Base-by-base conservation (phyloP, 1,284 basidiomycete genomes). In the Dichomitus squalens region DNA sequence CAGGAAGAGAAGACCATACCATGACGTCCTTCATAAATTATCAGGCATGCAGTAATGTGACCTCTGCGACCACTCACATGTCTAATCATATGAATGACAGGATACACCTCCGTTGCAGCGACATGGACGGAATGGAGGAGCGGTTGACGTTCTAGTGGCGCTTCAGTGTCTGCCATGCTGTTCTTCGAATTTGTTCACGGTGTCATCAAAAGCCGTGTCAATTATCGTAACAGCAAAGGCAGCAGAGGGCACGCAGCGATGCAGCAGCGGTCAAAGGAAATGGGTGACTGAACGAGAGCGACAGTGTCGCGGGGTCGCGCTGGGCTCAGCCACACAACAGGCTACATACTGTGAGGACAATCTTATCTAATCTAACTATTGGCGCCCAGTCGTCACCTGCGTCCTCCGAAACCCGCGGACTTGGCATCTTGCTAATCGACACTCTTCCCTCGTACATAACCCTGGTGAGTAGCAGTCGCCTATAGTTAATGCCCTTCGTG, bases 71-170 rank as follows among this genome's bases (percentile, higher is more conserved):
- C 11, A 71, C 79, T 53, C 55, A 88, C 87, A 52, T 75, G 69
- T 73, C 84, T 76, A 60, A 90, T 84, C 75, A 85, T 81, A 58
- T 88, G 87, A 51, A 91, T 87, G 49, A 87, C 74, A n/a, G 89
- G 88, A 67, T 88, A 92, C 1, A 92, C 87, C 21, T 80, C 75
- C 0, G 82, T 85, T 18, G 72, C 65, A 29, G 84, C 82, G 40
- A 84, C 72, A 56, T 78, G 76, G 58, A 79, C 77, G 25, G 76
- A 77, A 36, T 67, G 68, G 49, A 80, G 66, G 14, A 77, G 67
- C 7, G 79, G 76, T 57, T 73, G 72, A 23, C 66, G 61, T 61
- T 71, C 68, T 5, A 50, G 39, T 38, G 65, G 53, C 29, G 58
- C 58, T 46, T 60, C 59, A 2, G 54, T 57, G 44, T 63, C 61